Evolutionary conservation across 805 yeast species (phyloP), one percentile per base, ranked within the genome.

Genomic region (Tetrapisispora arboricola): DNA sequence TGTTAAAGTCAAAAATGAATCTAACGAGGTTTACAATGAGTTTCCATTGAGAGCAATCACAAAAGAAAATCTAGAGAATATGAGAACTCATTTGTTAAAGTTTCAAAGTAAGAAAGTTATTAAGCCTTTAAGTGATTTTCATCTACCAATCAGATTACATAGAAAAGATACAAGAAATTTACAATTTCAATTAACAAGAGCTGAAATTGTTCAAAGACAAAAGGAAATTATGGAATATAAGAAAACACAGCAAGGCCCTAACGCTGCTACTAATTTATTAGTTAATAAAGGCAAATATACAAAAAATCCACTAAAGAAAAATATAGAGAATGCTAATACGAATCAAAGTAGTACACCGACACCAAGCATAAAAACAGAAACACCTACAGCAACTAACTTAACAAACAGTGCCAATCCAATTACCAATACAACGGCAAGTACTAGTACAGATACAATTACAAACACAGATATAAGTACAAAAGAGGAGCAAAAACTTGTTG

Each of bases 151-250:
- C 16, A 68, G 96, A 51, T 66, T 90, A 56, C 96, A 88, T 60
- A 72, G 97, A 50, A 88, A 90, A 57, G 97, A 90, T 61, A 96
- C 98, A 1, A 76, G 86, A 54, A 84, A 85, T 57, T 67, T 90
- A 56, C 96, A 88, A 58, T 84, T 84, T 55, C 94, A 86, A 60
- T 67, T 86, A 50, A 78, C 88, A 2, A 64, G 87, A 51, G 77
- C 80, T 43, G 92, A 84, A 55, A 73, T 83, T 49, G 90, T 81
- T 39, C 74, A 71, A 39, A 72, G 80, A 53, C 73, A 70, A 53
- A 65, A 61, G 40, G 78, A 75, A 49, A 65, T 68, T 43, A 62
- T 63, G 24, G 66, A 65, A 41, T 60, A 60, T 40, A 57, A 58
- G 43, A 51, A 48, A 21, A 52, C 50, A 28, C 56, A 61, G 43